Evolutionary conservation across 2,329 filamentous ascomycete species (phyloP).

Genomic region (Claviceps arundinis): DNA sequence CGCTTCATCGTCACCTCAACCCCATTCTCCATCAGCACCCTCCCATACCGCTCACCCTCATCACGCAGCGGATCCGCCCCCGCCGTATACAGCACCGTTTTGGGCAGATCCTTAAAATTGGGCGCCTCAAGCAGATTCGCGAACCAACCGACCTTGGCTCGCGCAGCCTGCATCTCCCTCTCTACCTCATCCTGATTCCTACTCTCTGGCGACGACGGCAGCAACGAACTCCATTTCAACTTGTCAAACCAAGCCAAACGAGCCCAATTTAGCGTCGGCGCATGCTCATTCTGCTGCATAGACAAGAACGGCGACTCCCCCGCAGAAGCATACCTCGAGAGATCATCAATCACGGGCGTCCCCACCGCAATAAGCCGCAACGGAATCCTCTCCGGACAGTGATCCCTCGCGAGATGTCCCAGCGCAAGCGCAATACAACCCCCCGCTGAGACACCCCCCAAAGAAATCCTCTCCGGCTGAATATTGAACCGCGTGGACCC

Average conservation of each 20-base stretch:
- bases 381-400: conserved; percentile 15
- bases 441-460: conserved; percentile 34
- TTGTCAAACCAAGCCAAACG: conserved; percentile 28
- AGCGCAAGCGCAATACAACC: conserved; percentile 25
- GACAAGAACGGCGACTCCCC: conserved; percentile 26
- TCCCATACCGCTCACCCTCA: conserved; percentile 34
- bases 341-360: conserved; percentile 27
- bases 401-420: conserved; percentile 28
- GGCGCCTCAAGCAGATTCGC: conserved; percentile 23
- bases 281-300: conserved; percentile 27
- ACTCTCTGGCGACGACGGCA: neutral
- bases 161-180: conserved; percentile 6
- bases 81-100: conserved; percentile 29
- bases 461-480: conserved; percentile 22
- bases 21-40: conserved; percentile 27
- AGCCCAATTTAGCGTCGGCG: conserved; percentile 30
- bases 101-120: conserved; percentile 19
- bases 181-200: too few relatives aligned
- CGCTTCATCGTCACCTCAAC: conserved; percentile 31
- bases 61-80: conserved; percentile 32
- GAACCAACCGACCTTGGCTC: conserved; percentile 13
- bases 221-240: conserved; percentile 17
- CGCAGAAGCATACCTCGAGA: conserved; percentile 21
- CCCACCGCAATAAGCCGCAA: conserved; percentile 25
- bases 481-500: conserved; percentile 25